Percentiles rank a stretch among this genome's conserved stretches.
Conservation (phyloP, 495 filamentous ascomycete species). For the Hypoxylon lenormandii region DNA sequence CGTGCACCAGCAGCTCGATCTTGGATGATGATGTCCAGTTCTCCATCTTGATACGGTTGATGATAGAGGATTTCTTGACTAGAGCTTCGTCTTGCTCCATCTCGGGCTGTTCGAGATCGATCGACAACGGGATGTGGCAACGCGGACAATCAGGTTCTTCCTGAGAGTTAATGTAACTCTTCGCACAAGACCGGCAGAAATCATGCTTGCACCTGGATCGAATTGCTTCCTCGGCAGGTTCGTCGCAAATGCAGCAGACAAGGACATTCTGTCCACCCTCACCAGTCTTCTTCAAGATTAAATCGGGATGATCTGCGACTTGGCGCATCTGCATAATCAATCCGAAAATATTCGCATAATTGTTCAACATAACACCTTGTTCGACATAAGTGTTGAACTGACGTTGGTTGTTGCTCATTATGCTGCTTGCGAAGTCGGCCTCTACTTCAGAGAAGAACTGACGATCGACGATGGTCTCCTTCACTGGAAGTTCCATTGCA, state of each 20-base stretch:
- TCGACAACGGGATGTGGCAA: slow-evolving; percentile 88
- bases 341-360: slow-evolving; percentile 90
- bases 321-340: slow-evolving; percentile 98
- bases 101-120: slow-evolving; percentile 92
- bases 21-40: slow-evolving; percentile 98
- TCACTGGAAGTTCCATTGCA: slow-evolving; percentile 93
- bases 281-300: slow-evolving; percentile 86
- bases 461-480: slow-evolving; percentile 88
- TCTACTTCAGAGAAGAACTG: slow-evolving; percentile 97
- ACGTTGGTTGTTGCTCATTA: slow-evolving; percentile 87
- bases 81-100: slow-evolving; percentile 85
- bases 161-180: slow-evolving; percentile 81
- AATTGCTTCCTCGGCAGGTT: slow-evolving; percentile 93
- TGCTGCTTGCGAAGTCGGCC: slow-evolving; percentile 91
- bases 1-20: slow-evolving; percentile 94
- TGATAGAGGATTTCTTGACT: slow-evolving; percentile 93
- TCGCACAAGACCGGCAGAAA: slow-evolving; percentile 91
- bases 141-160: slow-evolving; percentile 84
- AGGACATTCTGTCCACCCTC: slow-evolving; percentile 89
- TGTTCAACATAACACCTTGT: slow-evolving; percentile 93
- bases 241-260: slow-evolving; percentile 93
- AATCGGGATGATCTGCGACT: slow-evolving; percentile 92
- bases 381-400: slow-evolving; percentile 96
- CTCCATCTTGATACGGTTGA: slow-evolving; percentile 96
- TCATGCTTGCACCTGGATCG: slow-evolving; percentile 91